A percentile compares a stretch with the other conserved stretches of the same genome.
Evolutionary conservation across 2,329 filamentous ascomycete genomes (phyloP).

Genomic region (Leptosphaerulina australis): DNA sequence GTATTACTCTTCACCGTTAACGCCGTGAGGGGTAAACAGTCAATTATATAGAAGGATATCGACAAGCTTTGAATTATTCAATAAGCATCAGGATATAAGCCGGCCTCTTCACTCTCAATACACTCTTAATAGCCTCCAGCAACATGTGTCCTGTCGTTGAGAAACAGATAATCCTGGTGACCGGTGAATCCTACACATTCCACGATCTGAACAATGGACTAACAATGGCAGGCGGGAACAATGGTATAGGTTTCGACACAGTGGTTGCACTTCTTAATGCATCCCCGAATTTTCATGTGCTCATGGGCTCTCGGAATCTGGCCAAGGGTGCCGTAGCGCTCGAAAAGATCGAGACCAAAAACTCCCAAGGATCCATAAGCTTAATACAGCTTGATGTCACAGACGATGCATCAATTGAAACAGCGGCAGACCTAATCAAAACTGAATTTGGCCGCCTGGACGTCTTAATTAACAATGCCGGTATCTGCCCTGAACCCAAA

Average conservation of each 20-base stretch:
- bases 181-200: conserved; percentile 27
- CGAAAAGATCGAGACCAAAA: conserved; percentile 32
- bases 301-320: conserved; percentile 38
- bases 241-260: conserved; percentile 56
- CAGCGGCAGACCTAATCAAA: conserved; percentile 39
- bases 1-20: neutral
- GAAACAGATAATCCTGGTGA: conserved; percentile 45
- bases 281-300: conserved; percentile 25
- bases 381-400: conserved; percentile 46
- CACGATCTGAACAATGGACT: neutral
- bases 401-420: conserved; percentile 40
- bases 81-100: no score
- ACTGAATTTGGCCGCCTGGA: conserved; percentile 60
- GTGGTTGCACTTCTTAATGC: conserved; percentile 46
- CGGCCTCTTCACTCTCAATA: neutral
- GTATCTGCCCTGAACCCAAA: conserved; percentile 50
- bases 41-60: neutral
- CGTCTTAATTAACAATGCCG: conserved; percentile 87
- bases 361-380: conserved; percentile 37
- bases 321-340: conserved; percentile 41
- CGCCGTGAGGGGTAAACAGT: neutral
- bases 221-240: conserved; percentile 37
- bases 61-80: neutral
- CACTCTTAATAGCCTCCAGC: neutral
- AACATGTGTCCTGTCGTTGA: neutral